Percentiles rank a stretch among this genome's conserved stretches.
Evolutionary conservation across 371 early-diverging fungal genomes (phyloP).

Genomic region (Syncephalis plumigaleata): DNA sequence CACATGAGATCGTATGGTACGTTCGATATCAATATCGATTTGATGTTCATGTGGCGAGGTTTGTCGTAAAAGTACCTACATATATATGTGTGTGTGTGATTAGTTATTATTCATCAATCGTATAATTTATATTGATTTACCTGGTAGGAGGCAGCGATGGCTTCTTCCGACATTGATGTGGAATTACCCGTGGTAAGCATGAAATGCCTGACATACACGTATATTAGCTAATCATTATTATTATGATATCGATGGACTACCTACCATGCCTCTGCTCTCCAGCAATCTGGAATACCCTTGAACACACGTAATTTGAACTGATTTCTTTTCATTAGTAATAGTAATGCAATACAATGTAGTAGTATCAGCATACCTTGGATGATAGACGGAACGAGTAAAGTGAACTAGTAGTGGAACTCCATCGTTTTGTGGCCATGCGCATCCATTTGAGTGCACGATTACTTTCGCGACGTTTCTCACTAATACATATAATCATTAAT

Average conservation of each 20-base stretch:
- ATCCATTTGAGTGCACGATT: too few relatives aligned
- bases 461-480: too few relatives aligned
- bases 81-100: background rate
- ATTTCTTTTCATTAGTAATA: too few relatives aligned
- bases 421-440: too few relatives aligned
- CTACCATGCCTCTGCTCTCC: slow-evolving; percentile 42
- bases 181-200: slow-evolving; percentile 12
- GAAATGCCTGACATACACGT: slow-evolving; percentile 14
- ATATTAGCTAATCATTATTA: background rate
- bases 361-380: too few relatives aligned
- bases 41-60: slow-evolving; percentile 32
- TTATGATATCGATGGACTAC: slow-evolving; percentile 2
- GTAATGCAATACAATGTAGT: too few relatives aligned
- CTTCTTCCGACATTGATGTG: slow-evolving; percentile 3
- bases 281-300: slow-evolving; percentile 48
- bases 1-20: slow-evolving; percentile 38
- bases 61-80: slow-evolving; percentile 9
- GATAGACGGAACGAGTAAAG: too few relatives aligned
- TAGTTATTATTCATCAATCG: background rate
- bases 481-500: too few relatives aligned
- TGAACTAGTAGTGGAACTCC: too few relatives aligned
- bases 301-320: slow-evolving; percentile 29
- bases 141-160: background rate
- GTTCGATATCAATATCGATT: slow-evolving; percentile 45
- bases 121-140: background rate